These are phyloP conservation scores for Kluyveromyces dobzhanskii DNA, from an alignment of 805 yeast genomes.

Conservation along the genomic window DNA sequence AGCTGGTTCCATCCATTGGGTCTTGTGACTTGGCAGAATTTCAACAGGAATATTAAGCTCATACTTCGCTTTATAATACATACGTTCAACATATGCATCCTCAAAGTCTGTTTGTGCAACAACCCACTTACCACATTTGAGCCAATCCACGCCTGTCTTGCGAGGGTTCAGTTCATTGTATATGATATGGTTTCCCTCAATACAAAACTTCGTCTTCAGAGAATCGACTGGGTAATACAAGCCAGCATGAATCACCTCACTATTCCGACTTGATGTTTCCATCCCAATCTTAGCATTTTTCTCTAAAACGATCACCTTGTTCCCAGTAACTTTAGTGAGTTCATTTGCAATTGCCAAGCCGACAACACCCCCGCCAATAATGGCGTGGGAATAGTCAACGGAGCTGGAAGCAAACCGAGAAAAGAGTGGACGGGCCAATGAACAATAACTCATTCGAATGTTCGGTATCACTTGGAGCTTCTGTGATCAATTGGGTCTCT, in stretches of 20 bases:
- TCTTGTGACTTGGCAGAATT: conserved; percentile 40
- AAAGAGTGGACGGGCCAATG: too few species aligned
- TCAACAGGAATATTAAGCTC: conserved; percentile 51
- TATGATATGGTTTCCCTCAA: conserved; percentile 63
- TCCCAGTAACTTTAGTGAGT: conserved; percentile 38
- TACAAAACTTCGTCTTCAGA: conserved; percentile 61
- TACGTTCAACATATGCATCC: conserved; percentile 44
- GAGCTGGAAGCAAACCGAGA: not conserved
- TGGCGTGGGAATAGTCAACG: conserved; percentile 57
- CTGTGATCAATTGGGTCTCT: too few species aligned
- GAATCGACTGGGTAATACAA: conserved; percentile 66
- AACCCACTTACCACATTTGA: conserved; percentile 74
- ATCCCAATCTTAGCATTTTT: conserved; percentile 57
- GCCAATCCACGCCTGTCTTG: conserved; percentile 46
- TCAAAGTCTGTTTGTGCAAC: conserved; percentile 73
- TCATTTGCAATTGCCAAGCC: conserved; percentile 78
- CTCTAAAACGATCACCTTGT: conserved; percentile 58
- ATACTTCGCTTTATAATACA: conserved; percentile 41
- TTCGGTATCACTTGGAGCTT: too few species aligned
- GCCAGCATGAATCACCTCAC: conserved; percentile 92
- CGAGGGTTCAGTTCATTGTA: conserved; percentile 39
- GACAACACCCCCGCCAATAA: conserved; percentile 79
- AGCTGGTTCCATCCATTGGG: conserved; percentile 52
- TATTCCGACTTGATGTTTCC: conserved; percentile 83
- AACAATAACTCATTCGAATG: too few species aligned